Base-by-base conservation (phyloP, 2,329 filamentous ascomycete species). In the Penicillium sp. region DNA sequence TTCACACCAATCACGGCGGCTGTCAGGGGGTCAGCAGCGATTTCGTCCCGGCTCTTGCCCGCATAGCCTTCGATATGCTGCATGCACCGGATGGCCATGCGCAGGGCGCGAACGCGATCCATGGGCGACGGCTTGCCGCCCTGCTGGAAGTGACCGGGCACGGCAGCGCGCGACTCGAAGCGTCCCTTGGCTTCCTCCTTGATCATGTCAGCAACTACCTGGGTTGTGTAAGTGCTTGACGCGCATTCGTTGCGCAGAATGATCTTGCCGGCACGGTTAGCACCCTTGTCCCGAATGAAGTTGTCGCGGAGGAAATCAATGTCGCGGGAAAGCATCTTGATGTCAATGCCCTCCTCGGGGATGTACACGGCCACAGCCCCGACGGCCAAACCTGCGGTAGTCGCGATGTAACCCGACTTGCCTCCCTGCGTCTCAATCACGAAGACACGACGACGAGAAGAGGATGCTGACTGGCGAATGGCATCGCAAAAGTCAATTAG, bases 391-490 rank as follows among this genome's bases (percentile, higher is more conserved):
- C 91, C 93, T 10, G 86, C 89, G 40, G 96, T 78, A 0, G 88
- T 94, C 18, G 91, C 91, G 44, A 97, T 80, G 67, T 97, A 98
- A 14, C 93, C 93, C 4, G 87, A 96, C 41, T 87, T 83, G 23
- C 93, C 93, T 57, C 93, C 93, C 71, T 98, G 93, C 0, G 93
- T 97, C 71, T 98, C 93, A 39, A 98, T 91, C 37, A 98, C 90
- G 68, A 98, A 98, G 39, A 97, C 91, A 46, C 93, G 83, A 30
- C 93, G 84, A 43, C 93, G 84, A 2, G 89, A 94, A 2, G 93
- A 90, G 1, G 90, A 96, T 0, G 93, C 93, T 2, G 90, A 96
- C 67, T 97, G 93, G 68, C 94, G 89, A 69, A 97, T 96, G 59
- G 90, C 91, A 73, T 98, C 93, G 64, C 91, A 96, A 70, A 96